Evolutionary conservation across 2,329 filamentous ascomycete genomes (phyloP), one percentile per base, ranked within the genome.

Genomic region (Gremmenia infestans): DNA sequence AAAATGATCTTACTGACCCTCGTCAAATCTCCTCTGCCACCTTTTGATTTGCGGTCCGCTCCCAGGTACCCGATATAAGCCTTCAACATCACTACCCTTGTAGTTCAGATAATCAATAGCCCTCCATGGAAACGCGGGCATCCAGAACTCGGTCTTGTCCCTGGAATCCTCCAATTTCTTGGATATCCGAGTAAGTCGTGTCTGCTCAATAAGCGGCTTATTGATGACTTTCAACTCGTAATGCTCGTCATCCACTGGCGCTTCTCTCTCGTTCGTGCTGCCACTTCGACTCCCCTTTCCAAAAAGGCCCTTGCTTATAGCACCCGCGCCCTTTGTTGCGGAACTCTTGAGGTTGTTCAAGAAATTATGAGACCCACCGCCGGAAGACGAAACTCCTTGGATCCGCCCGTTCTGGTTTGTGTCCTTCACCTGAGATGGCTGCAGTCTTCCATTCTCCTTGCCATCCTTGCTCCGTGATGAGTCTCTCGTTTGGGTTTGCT

Each of bases 91-190:
- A 65, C 89, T 94, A 40, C 91, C 91, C 69, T 94, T 95, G 73
- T 92, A 94, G 72, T 97, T 97, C 52, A 97, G 78, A 70, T 96
- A 97, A 74, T 97, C 93, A 62, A 97, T 97, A 56, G 91, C 95
- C 60, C 93, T 82, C 88, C 93, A 97, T 0, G 93, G 92, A 56
- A 97, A 86, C 6, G 91, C 89, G 12, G 93, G 93, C 92, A 97
- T 96, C 93, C 93, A 97, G 69, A 95, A 97, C 68, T 97, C 93
- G 0, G 93, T 97, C 78, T 97, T 97, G 69, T 97, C 93, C 60
- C 87, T 83, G 9, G 92, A 96, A 58, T 89, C 84, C 68, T 95
- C 90, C 45, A 97, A 76, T 32, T 88, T 84, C 72, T 93, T 95
- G 7, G 91, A 95, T 69, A 97, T 97, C 60, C 93, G 83, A 0